Base-by-base conservation (phyloP, 768 basidiomycete species). In the Phaeotremella skinneri region DNA sequence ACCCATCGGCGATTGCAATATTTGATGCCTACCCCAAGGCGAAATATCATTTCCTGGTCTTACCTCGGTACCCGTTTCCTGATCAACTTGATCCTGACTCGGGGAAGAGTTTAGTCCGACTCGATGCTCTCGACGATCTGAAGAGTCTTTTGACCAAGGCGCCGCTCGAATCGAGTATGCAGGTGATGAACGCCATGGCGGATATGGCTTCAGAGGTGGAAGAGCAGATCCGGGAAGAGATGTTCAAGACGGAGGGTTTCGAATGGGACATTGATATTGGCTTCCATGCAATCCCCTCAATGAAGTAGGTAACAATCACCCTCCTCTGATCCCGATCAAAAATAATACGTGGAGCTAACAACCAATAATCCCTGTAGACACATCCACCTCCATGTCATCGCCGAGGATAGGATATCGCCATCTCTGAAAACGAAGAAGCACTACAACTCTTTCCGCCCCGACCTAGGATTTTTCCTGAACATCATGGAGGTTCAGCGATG, bases 381-480 rank as follows among this genome's bases (percentile, higher is more conserved):
- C 41, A 26, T 76, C 9, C 75, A 96, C 70, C 76, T 94, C 11
- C 92, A 96, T 71, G 84, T 96, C 52, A 78, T 96, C 37, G 91
- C 91, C 2, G 81, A 83, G 3, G 92, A 96, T 71, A 73, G 91
- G 32, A 81, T 81, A 54, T 86, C 87, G 0, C 81, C 83, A 7
- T 79, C 78, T 52, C 77, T 93, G 80, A 94, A 92, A 78, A 83
- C 80, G 55, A 96, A 94, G 80, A 89, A 87, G 70, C 92, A 96
- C 65, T 89, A 90, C 78, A 92, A 93, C 69, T 88, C 89, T 4
- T 96, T 93, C 78, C 86, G 88, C 68, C 91, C 91, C 0, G 83
- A 84, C 49, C 80, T 83, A 20, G 90, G 89, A 0, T 94, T 90
- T 78, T 93, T 94, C 78, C 69, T 93, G 2, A 83, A 85, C 60